phyloP scores from a whole-genome alignment of 1,284 basidiomycete genomes.

The Abortiporus biennis region DNA sequence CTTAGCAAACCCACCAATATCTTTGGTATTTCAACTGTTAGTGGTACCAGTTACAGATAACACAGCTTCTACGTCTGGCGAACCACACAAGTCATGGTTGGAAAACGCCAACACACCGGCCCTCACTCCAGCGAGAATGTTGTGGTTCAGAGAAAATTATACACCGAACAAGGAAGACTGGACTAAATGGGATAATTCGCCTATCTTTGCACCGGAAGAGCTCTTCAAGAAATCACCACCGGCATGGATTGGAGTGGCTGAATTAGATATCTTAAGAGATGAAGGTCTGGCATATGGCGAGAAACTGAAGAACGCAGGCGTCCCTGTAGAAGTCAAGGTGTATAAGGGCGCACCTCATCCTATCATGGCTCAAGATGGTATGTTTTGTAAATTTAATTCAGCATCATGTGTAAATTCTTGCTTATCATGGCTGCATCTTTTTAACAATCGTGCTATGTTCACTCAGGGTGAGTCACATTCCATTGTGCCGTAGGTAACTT shows the following conservation, averaged over 20 bases:
- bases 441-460: not conserved
- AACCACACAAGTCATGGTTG: constrained; percentile 45
- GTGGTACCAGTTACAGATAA: constrained; percentile 72
- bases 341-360: constrained; percentile 63
- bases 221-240: constrained; percentile 45
- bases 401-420: not conserved
- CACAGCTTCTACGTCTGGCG: constrained; percentile 41
- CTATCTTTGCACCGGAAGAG: constrained; percentile 56
- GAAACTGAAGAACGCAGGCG: constrained; percentile 49
- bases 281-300: constrained; percentile 64
- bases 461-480: constrained; percentile 16
- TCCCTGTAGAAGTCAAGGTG: constrained; percentile 46
- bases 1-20: constrained; percentile 41
- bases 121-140: constrained; percentile 58
- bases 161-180: constrained; percentile 55
- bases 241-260: constrained; percentile 60
- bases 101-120: constrained; percentile 54
- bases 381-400: constrained; percentile 16
- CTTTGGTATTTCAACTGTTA: constrained; percentile 57
- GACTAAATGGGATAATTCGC: constrained; percentile 63
- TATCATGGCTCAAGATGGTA: constrained; percentile 66
- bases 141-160: constrained; percentile 68
- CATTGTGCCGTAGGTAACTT: no score
- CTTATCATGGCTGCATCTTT: no score
- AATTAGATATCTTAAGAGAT: constrained; percentile 60